Percentiles rank a stretch among this genome's conserved stretches.
These are phyloP conservation scores for Drechslera avenae DNA, from an alignment of 2,329 filamentous ascomycete genomes.

Conservation along the genomic window DNA sequence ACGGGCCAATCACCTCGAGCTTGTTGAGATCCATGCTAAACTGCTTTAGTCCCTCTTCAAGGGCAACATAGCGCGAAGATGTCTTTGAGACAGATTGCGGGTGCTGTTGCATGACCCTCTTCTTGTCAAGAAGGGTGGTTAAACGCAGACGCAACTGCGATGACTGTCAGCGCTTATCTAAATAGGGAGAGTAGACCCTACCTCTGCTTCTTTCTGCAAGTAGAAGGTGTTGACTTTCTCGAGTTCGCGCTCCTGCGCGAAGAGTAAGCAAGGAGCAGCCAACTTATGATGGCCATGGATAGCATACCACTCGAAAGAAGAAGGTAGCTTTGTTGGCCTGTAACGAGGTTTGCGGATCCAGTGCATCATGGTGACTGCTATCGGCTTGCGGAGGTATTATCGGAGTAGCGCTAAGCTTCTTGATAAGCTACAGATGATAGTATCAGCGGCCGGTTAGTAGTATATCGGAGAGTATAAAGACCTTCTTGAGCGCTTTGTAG, in stretches of 20 bases:
- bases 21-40: conserved; percentile 98
- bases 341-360: conserved; percentile 83
- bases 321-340: conserved; percentile 98
- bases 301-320: conserved; percentile 89
- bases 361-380: conserved; percentile 49
- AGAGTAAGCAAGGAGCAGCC: conserved; percentile 17
- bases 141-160: conserved; percentile 88
- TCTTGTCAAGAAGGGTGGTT: conserved; percentile 92
- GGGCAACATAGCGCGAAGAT: conserved; percentile 89
- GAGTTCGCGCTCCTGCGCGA: conserved; percentile 82
- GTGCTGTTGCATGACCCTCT: conserved; percentile 84
- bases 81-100: conserved; percentile 77
- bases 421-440: conserved; percentile 76
- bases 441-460: conserved; percentile 13
- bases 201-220: conserved; percentile 96
- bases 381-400: conserved; percentile 79
- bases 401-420: conserved; percentile 92
- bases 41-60: conserved; percentile 96
- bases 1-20: conserved; percentile 64
- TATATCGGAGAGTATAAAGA: conserved; percentile 48
- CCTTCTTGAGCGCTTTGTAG: conserved; percentile 99
- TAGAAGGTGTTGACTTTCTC: conserved; percentile 99
- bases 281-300: background rate
- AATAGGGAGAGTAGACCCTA: conserved; percentile 51
- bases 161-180: conserved; percentile 20